Conservation (phyloP, 2,329 filamentous ascomycete genomes). For the Alternaria arbusti region DNA sequence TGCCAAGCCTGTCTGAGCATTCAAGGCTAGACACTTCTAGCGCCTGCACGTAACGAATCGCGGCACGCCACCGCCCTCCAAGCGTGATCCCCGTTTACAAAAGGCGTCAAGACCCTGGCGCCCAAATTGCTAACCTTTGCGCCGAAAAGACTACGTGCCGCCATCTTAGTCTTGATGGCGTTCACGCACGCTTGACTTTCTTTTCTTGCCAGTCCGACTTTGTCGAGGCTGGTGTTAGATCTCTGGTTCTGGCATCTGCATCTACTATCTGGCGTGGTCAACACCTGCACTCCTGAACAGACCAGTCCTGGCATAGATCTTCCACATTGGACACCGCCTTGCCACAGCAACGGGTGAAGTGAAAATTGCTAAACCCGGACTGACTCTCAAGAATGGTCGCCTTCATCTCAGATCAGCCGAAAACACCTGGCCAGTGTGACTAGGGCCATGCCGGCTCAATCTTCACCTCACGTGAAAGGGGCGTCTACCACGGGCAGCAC, state of each 20-base stretch:
- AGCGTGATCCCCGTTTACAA: conserved; percentile 40
- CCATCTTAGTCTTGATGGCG: conserved; percentile 6
- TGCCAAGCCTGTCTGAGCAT: conserved; percentile 32
- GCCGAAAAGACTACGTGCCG: conserved; percentile 16
- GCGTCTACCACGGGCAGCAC: conserved; percentile 10
- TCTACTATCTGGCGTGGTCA: background rate
- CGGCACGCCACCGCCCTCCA: conserved; percentile 18
- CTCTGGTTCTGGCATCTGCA: background rate
- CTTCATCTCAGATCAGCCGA: conserved; percentile 41
- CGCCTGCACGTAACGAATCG: conserved; percentile 28
- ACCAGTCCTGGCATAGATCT: conserved; percentile 23
- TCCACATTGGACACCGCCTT: conserved; percentile 25
- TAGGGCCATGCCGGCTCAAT: conserved; percentile 31
- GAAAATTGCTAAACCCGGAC: conserved; percentile 30
- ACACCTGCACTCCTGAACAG: background rate
- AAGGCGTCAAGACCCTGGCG: conserved; percentile 30
- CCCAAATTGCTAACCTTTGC: conserved; percentile 7
- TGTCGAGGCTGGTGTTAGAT: background rate
- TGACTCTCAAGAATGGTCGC: conserved; percentile 19
- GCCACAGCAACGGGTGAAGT: conserved; percentile 20
- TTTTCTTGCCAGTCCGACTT: conserved; percentile 9
- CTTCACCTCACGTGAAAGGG: conserved; percentile 41
- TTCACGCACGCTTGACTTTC: conserved; percentile 9
- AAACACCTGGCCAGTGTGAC: conserved; percentile 28
- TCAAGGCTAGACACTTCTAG: conserved; percentile 32